A percentile compares a stretch with the other conserved stretches of the same genome.
phyloP scores from a whole-genome alignment of 192 early-diverging fungal species.

The Entomortierella beljakovae region DNA sequence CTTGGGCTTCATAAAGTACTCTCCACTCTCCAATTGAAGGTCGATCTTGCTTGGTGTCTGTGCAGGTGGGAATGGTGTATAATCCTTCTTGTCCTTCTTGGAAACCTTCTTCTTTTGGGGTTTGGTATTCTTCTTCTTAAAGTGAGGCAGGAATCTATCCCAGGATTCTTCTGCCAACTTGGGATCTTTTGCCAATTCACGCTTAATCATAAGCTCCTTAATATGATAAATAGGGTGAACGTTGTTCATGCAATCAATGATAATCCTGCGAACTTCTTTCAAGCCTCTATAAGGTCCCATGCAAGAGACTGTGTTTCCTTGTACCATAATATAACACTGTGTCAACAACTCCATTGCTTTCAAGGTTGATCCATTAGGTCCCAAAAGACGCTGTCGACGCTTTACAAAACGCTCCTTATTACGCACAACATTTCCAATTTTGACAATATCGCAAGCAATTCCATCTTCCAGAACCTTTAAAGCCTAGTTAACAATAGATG shows the following conservation, averaged over 20 bases:
- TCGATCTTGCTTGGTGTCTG: constrained; percentile 90
- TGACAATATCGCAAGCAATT: constrained; percentile 93
- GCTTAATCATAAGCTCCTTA: constrained; percentile 99
- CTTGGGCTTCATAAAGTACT: constrained; percentile 91
- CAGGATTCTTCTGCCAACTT: constrained; percentile 94
- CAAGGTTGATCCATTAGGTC: constrained; percentile 95
- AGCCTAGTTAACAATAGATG: constrained; percentile 58
- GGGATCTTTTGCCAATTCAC: constrained; percentile 96
- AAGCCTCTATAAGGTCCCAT: constrained; percentile 95
- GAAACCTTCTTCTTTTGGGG: constrained; percentile 71
- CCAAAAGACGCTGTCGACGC: constrained; percentile 92
- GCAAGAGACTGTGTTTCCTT: constrained; percentile 94
- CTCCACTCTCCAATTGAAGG: constrained; percentile 92
- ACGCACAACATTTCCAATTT: constrained; percentile 93
- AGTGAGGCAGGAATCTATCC: constrained; percentile 97
- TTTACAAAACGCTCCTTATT: constrained; percentile 99
- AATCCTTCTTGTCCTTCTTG: constrained; percentile 82
- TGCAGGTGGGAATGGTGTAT: constrained; percentile 92
- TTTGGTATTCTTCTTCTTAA: constrained; percentile 92
- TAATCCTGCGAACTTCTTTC: constrained; percentile 88
- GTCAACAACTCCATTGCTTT: constrained; percentile 98
- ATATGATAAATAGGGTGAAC: constrained; percentile 99
- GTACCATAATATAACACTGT: constrained; percentile 96
- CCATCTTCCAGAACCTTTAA: constrained; percentile 94
- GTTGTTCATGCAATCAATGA: constrained; percentile 98